Percentiles rank a stretch among this genome's conserved stretches.
phyloP scores from a whole-genome alignment of 345 rosid genomes.

The Camelina neglecta region DNA sequence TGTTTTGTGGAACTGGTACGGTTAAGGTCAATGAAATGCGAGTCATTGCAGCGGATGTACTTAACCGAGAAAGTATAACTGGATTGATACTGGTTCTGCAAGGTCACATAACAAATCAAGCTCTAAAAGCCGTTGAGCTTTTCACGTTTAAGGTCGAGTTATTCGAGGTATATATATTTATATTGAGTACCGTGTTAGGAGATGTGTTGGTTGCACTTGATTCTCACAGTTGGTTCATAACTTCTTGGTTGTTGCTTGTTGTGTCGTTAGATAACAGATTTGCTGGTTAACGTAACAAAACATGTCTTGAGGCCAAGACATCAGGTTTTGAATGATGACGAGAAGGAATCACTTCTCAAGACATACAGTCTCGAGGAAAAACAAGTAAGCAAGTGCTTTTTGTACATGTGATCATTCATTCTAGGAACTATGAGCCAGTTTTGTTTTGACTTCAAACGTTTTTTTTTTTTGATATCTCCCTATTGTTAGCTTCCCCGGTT shows the following conservation, averaged over 20 bases:
- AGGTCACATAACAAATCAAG: slow-evolving; percentile 73
- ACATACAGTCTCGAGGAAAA: slow-evolving; percentile 68
- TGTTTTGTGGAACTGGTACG: slow-evolving; percentile 63
- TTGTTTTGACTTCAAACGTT: not conserved
- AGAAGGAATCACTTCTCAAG: slow-evolving; percentile 68
- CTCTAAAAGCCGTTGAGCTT: slow-evolving; percentile 65
- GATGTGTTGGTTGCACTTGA: slow-evolving; percentile 3
- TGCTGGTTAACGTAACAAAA: slow-evolving; percentile 81
- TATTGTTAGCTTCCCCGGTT: slow-evolving; percentile 64
- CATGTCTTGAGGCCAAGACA: slow-evolving; percentile 82
- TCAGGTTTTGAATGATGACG: slow-evolving; percentile 59
- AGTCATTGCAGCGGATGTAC: slow-evolving; percentile 57
- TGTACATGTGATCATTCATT: not conserved
- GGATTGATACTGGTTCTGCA: slow-evolving; percentile 74
- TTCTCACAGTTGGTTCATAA: not conserved
- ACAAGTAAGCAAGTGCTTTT: slow-evolving; percentile 56
- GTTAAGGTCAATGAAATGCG: slow-evolving; percentile 74
- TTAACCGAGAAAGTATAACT: slow-evolving; percentile 57
- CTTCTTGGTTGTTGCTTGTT: not conserved
- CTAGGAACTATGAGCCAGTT: slow-evolving; percentile 12
- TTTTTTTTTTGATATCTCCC: not conserved
- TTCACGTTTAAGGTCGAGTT: slow-evolving; percentile 81
- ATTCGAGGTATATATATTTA: slow-evolving; percentile 61
- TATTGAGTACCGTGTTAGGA: not conserved
- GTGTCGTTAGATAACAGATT: slow-evolving; percentile 59